Base-by-base conservation (phyloP, 148 eudicot genomes). In the Pouteria glomerata region DNA sequence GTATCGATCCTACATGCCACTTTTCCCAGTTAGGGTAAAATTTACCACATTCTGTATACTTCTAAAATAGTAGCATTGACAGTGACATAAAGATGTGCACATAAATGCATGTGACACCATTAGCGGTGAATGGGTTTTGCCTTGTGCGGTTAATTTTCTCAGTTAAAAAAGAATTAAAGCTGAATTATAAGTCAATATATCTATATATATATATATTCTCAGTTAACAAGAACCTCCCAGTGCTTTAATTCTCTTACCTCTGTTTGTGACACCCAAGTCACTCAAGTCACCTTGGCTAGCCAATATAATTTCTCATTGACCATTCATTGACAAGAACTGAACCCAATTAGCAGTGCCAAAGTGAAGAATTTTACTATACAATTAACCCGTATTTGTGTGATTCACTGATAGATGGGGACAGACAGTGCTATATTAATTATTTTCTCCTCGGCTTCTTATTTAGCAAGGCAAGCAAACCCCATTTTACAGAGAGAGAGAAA, bases 401-500 rank as follows among this genome's bases (percentile, higher is more conserved):
- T 55, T 58, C 7, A 41, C 24, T 37, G 26, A 35, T 30, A 73
- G 84, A 76, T 70, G 80, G 70, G 70, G 86, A 82, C 88, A 73
- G 62, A 73, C 81, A 75, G 80, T 76, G 73, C 72, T 67, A 73
- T 78, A 61, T 74, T 73, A 75, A 78, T 80, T 55, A 79, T 78
- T 79, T 78, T 67, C 77, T 27, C 69, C 56, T 85, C 80, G 86
- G 86, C 84, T 76, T 63, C 86, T 78, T 80, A 79, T 68, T 67
- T 41, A 50, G 55, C 16, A 41, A 33, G 55, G 39, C 23, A 30
- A 2, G 19, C 31, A 31, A 26, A 11, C 60, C 45, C 45, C 45
- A 64, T 14, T 64, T 11, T 39, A 57, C 68, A 45, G 74, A 67
- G 69, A 48, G 57, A 48, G 53, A 64, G 67, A 58, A 30, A 62